Base-by-base conservation (phyloP, 2,329 filamentous ascomycete genomes). In the Bipolaris bicolor region DNA sequence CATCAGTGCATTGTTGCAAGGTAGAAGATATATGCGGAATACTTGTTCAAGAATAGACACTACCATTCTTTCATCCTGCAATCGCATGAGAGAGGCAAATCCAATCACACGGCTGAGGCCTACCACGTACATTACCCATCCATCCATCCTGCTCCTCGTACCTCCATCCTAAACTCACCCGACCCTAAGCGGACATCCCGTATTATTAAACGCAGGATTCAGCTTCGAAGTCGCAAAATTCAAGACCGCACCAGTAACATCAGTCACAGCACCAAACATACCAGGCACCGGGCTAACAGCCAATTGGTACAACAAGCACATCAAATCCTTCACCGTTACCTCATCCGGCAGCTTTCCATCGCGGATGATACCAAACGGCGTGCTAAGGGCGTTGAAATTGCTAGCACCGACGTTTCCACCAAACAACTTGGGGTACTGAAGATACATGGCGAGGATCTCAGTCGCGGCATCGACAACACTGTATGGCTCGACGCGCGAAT, bases 291-390 rank as follows among this genome's bases (percentile, higher is more conserved):
- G 60, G 29, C 73, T 67, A 1, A 76, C 78, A 1, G 66, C 71
- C 3, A 81, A 62, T 63, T 80, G 77, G 60, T 81, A 82, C n/a
- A 81, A 55, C 61, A 81, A 61, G 57, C 80, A 82, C 7, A 70
- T 31, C 1, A 76, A 59, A 29, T 74, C 70, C 3, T 54, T 55
- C 1, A 70, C 54, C 7, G 61, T 69, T 9, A 73, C 63, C 31
- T 52, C 58, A 24, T 65, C 58, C 5, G 63, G 57, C 11, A 80
- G 58, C 43, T 70, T 76, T 11, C 79, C 78, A 48, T 80, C 68
- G 58, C 68, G 39, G 55, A 81, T 80, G 16, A 69, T 61, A 13
- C 72, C 73, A 47, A 78, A 80, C 2, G 67, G 57, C 3, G 63
- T 62, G 50, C 72, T 73, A 36, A 80, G 53, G 2, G 67, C 65